Conservation (phyloP, 1,284 basidiomycete genomes). For the Rhizoctonia solani region DNA sequence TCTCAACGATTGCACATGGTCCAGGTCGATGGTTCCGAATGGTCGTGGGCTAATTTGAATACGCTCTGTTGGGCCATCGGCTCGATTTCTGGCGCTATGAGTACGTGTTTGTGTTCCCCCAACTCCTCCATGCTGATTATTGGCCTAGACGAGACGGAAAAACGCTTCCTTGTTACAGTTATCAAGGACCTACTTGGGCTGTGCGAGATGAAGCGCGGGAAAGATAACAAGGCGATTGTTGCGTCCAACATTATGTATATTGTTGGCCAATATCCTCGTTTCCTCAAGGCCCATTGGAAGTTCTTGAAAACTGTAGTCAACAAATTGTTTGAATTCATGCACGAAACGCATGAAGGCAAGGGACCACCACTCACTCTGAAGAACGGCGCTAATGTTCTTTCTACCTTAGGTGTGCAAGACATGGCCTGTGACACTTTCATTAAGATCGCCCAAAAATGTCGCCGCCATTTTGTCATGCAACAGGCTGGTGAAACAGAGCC, state of each 20-base stretch:
- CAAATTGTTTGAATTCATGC: constrained; percentile 99
- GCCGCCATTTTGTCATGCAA: constrained; percentile 98
- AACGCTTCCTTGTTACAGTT: constrained; percentile 97
- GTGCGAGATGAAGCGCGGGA: constrained; percentile 98
- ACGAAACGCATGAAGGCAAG: constrained; percentile 96
- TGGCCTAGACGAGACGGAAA: constrained; percentile 88
- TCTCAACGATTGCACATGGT: neutral
- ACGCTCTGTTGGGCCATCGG: constrained; percentile 99
- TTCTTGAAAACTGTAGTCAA: constrained; percentile 99
- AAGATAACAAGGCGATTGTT: constrained; percentile 99
- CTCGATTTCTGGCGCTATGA: constrained; percentile 99
- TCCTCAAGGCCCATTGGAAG: constrained; percentile 99
- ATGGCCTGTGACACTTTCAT: constrained; percentile 99
- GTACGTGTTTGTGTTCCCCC: constrained; percentile 54
- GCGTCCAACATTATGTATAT: constrained; percentile 99
- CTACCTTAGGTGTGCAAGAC: constrained; percentile 85
- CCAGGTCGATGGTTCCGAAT: constrained; percentile 90
- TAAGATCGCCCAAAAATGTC: constrained; percentile 99
- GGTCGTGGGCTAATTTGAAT: constrained; percentile 99
- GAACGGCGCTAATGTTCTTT: neutral
- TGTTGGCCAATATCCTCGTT: constrained; percentile 98
- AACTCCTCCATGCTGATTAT: constrained; percentile 15
- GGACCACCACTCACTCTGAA: neutral
- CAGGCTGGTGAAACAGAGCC: constrained; percentile 97
- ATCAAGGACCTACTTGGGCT: constrained; percentile 98